These are phyloP conservation scores for Phytophthora kernoviae DNA, from an alignment of 352 stramenopile genomes.

Conservation along the genomic window DNA sequence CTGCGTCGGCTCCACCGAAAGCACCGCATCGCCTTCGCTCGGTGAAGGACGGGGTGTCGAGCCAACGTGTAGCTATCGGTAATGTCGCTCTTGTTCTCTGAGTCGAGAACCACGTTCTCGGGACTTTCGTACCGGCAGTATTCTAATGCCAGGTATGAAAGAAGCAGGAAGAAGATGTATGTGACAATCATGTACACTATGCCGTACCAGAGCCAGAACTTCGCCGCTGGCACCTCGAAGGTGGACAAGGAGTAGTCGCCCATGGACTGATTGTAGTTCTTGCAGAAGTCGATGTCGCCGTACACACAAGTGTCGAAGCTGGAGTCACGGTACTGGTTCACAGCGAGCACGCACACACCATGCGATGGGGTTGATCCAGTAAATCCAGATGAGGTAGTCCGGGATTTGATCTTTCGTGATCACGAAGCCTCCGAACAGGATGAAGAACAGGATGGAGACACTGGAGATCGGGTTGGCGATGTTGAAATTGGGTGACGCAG, in stretches of 20 bases:
- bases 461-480: conserved; percentile 19
- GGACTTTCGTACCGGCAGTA: conserved; percentile 9
- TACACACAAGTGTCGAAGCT: conserved; percentile 7
- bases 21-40: background rate
- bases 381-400: conserved; percentile 16
- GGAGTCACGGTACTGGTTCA: conserved; percentile 17
- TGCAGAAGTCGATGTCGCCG: conserved; percentile 7
- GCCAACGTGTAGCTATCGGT: conserved; percentile 3
- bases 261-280: background rate
- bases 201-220: conserved; percentile 22
- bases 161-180: conserved; percentile 15
- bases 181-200: conserved; percentile 7
- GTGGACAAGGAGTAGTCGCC: conserved; percentile 11
- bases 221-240: conserved; percentile 15
- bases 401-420: conserved; percentile 19
- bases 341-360: conserved; percentile 13
- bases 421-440: conserved; percentile 11
- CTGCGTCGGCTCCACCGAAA: background rate
- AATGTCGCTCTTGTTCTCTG: background rate
- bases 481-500: conserved; percentile 21
- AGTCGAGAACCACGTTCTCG: conserved; percentile 9
- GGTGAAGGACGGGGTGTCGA: conserved; percentile 2
- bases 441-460: conserved; percentile 15
- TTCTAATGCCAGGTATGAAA: conserved; percentile 12
- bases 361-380: conserved; percentile 13